Evolutionary conservation across 371 early-diverging fungal genomes (phyloP).

Genomic region (Zychaea mexicana): DNA sequence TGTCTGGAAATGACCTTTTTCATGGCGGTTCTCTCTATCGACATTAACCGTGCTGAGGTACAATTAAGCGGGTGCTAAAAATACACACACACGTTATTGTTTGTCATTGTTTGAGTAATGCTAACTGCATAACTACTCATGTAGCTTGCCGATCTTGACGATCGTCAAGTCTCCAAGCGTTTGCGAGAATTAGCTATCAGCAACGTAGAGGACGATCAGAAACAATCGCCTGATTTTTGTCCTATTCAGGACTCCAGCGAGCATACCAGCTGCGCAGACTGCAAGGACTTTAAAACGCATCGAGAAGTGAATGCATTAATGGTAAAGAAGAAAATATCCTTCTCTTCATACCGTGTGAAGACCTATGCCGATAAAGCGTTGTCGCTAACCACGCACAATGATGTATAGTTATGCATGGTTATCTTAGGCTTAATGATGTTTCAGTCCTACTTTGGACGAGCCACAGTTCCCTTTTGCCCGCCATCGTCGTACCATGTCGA

Average conservation of each 20-base stretch:
- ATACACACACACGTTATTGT: too few species aligned
- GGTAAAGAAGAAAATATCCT: conserved; percentile 14
- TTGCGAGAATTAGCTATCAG: conserved; percentile 21
- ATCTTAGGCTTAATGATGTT: conserved; percentile 16
- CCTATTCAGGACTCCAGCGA: conserved; percentile 16
- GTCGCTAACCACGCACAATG: background rate
- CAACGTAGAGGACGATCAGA: conserved; percentile 10
- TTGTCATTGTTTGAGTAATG: too few species aligned
- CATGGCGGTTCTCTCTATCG: conserved; percentile 71
- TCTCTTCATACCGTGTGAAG: background rate
- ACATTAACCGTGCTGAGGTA: conserved; percentile 74
- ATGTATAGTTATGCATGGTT: conserved; percentile 22
- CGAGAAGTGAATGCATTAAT: conserved; percentile 28
- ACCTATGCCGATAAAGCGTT: background rate
- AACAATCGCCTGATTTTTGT: conserved; percentile 20
- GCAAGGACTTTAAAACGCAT: conserved; percentile 33
- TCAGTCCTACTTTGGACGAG: background rate
- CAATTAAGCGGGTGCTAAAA: background rate
- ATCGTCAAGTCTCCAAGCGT: conserved; percentile 27
- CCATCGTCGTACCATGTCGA: background rate
- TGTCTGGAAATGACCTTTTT: conserved; percentile 76
- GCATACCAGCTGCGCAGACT: conserved; percentile 17
- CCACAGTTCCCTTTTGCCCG: background rate
- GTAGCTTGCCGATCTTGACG: conserved; percentile 29
- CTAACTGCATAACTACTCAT: background rate